phyloP scores from a whole-genome alignment of 768 basidiomycete species.

The Suillus subluteus region DNA sequence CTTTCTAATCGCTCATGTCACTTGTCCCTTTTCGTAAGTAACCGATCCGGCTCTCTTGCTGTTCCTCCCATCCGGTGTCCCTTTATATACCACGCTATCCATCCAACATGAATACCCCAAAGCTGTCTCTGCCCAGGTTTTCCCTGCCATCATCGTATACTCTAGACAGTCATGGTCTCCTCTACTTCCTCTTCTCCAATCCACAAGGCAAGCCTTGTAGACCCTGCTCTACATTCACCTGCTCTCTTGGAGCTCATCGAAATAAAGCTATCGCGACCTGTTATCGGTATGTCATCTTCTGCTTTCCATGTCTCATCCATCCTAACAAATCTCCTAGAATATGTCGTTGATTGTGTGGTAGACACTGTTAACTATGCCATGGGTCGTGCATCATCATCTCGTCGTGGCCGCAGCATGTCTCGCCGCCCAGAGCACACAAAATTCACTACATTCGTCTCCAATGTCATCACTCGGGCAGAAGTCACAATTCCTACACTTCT shows the following conservation, averaged over 20 bases:
- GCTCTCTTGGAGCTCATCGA: conserved; percentile 72
- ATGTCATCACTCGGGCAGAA: conserved; percentile 74
- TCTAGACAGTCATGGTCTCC: conserved; percentile 16
- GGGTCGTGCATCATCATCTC: conserved; percentile 62
- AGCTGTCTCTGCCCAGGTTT: conserved; percentile 10
- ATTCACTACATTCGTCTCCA: conserved; percentile 67
- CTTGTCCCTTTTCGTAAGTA: conserved; percentile 31
- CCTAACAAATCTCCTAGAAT: conserved; percentile 47
- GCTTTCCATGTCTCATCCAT: background rate
- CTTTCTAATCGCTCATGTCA: conserved; percentile 35
- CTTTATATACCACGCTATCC: conserved; percentile 34
- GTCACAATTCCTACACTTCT: conserved; percentile 71
- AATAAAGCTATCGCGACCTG: conserved; percentile 58
- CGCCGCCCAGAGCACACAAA: conserved; percentile 55
- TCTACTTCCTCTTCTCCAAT: conserved; percentile 33
- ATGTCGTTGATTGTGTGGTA: conserved; percentile 66
- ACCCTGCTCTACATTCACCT: conserved; percentile 63
- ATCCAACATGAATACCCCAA: conserved; percentile 17
- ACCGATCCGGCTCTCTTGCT: conserved; percentile 40
- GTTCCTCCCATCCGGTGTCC: conserved; percentile 20
- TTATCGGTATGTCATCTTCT: conserved; percentile 59
- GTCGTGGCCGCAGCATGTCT: conserved; percentile 49
- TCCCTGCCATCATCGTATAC: conserved; percentile 10
- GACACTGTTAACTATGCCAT: conserved; percentile 81
- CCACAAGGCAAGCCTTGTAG: conserved; percentile 59